Conservation (phyloP, 2,329 filamentous ascomycete species). For the Fusarium citri region DNA sequence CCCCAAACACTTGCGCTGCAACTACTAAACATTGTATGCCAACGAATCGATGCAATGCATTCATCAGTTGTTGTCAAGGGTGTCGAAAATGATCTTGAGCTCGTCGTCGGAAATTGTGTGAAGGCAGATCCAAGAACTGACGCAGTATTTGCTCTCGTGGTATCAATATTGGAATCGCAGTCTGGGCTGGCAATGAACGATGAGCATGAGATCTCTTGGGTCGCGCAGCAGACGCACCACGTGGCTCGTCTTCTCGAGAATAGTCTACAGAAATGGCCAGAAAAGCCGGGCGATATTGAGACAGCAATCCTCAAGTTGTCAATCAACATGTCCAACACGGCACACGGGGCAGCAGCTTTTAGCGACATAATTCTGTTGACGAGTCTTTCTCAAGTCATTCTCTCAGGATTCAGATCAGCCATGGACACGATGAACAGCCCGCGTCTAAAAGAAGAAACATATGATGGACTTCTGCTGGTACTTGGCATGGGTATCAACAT, state of each 20-base stretch:
- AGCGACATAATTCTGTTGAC: slow-evolving; percentile 68
- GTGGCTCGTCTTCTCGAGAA: slow-evolving; percentile 48
- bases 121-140: slow-evolving; percentile 32
- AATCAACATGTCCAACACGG: slow-evolving; percentile 88
- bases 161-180: slow-evolving; percentile 54
- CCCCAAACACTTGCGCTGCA: slow-evolving; percentile 73
- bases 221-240: slow-evolving; percentile 45
- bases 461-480: slow-evolving; percentile 81
- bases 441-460: slow-evolving; percentile 60
- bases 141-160: slow-evolving; percentile 58
- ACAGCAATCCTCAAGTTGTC: slow-evolving; percentile 66
- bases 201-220: slow-evolving; percentile 37
- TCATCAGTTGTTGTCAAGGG: slow-evolving; percentile 48
- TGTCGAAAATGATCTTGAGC: slow-evolving; percentile 44
- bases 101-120: slow-evolving; percentile 41
- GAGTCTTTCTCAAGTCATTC: slow-evolving; percentile 61
- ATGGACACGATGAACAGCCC: slow-evolving; percentile 61
- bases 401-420: slow-evolving; percentile 62
- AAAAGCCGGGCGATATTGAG: slow-evolving; percentile 44
- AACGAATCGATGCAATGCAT: slow-evolving; percentile 45
- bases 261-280: slow-evolving; percentile 49
- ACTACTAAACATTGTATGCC: slow-evolving; percentile 63
- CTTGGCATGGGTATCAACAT: slow-evolving; percentile 90
- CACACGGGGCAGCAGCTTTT: slow-evolving; percentile 76
- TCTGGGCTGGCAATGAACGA: slow-evolving; percentile 46